phyloP scores from a whole-genome alignment of 2,329 filamentous ascomycete species.

The Cordyceps farinosa region DNA sequence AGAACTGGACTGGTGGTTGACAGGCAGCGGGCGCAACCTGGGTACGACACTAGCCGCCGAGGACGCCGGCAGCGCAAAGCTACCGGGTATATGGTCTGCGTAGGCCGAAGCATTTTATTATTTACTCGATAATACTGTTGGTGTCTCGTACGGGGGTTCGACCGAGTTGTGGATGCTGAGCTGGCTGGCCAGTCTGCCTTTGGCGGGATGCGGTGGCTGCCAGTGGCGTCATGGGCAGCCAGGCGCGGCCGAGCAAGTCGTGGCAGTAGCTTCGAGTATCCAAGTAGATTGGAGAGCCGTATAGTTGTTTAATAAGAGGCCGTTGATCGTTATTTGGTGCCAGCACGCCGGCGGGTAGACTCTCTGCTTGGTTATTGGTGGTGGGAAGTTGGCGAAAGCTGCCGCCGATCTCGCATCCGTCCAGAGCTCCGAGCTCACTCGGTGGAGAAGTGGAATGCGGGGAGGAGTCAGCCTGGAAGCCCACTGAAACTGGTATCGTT shows the following conservation, averaged over 20 bases:
- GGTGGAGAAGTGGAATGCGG: slow-evolving; percentile 13
- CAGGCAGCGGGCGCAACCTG: slow-evolving; percentile 25
- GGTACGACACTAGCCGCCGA: background rate
- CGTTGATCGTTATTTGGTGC: background rate
- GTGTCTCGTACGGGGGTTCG: background rate
- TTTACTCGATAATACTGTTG: background rate
- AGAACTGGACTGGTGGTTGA: slow-evolving; percentile 25
- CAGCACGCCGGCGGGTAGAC: no score
- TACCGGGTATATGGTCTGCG: background rate
- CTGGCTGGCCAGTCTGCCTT: background rate
- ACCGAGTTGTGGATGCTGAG: background rate
- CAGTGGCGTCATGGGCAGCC: slow-evolving; percentile 7
- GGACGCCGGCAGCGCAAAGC: slow-evolving; percentile 4
- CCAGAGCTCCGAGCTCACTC: slow-evolving; percentile 16
- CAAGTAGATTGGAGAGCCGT: background rate
- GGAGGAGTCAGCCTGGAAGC: background rate
- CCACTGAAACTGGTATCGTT: background rate
- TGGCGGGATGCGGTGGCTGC: background rate
- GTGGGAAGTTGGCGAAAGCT: background rate
- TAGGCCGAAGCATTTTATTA: slow-evolving; percentile 7
- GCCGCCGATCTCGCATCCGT: slow-evolving; percentile 13
- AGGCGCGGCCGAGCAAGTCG: background rate
- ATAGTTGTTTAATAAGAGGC: background rate
- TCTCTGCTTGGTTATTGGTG: background rate
- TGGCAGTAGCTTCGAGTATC: background rate